These are phyloP conservation scores for Fraxinus cuspidata DNA, from an alignment of 257 asterid genomes.

Conservation along the genomic window DNA sequence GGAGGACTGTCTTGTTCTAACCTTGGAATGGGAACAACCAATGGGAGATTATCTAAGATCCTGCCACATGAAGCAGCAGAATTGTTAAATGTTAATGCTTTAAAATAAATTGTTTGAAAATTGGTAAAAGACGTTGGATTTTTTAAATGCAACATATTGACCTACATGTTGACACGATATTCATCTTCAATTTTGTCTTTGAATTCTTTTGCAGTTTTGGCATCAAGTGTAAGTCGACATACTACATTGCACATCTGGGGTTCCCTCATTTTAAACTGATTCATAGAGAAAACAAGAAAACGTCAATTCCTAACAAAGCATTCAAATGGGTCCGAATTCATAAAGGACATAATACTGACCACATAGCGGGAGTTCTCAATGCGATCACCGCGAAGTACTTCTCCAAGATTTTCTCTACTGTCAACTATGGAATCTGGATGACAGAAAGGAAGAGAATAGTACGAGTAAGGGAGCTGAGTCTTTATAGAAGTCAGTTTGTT, in stretches of 20 bases:
- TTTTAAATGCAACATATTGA: conserved; percentile 13
- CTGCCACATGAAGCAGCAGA: conserved; percentile 34
- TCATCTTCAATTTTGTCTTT: conserved; percentile 62
- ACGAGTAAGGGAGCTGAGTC: conserved; percentile 77
- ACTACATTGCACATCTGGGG: conserved; percentile 63
- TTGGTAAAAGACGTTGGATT: neutral
- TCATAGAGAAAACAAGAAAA: conserved; percentile 22
- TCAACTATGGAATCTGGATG: conserved; percentile 57
- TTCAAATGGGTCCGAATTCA: conserved; percentile 1
- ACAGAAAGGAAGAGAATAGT: conserved; percentile 64
- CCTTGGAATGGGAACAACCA: conserved; percentile 72
- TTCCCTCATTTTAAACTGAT: conserved; percentile 79
- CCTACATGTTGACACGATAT: conserved; percentile 74
- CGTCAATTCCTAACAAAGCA: conserved; percentile 21
- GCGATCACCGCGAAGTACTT: conserved; percentile 84
- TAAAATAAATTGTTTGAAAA: neutral
- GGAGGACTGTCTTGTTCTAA: conserved; percentile 58
- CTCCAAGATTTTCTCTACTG: conserved; percentile 80
- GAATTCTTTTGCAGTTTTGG: conserved; percentile 58
- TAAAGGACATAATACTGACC: conserved; percentile 37
- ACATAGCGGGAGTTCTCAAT: conserved; percentile 72
- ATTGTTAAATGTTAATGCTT: conserved; percentile 8
- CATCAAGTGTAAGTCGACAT: conserved; percentile 54
- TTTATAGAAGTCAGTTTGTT: conserved; percentile 73
- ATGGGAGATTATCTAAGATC: conserved; percentile 81